Evolutionary conservation across 257 asterid species (phyloP).

Genomic region (Nemophila menziesii): DNA sequence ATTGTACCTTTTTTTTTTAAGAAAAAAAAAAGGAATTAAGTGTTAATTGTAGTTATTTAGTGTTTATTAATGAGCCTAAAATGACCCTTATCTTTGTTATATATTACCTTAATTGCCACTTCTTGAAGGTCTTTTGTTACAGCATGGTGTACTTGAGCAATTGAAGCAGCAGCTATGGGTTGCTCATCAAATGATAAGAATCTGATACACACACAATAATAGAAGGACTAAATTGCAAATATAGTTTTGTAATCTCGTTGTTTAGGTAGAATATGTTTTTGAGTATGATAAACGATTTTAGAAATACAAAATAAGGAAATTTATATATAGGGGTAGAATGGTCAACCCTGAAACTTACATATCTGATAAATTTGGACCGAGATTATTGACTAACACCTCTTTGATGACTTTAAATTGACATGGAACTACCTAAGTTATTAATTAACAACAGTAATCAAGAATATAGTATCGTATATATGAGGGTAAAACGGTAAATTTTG

Average conservation of each 20-base stretch:
- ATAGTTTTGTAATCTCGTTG: too few species aligned
- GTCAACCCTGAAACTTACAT: too few species aligned
- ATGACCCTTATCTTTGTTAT: too few species aligned
- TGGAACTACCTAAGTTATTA: constrained; percentile 65
- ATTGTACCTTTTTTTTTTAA: constrained; percentile 62
- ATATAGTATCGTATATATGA: neutral
- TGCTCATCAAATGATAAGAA: constrained; percentile 69
- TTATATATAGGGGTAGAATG: too few species aligned
- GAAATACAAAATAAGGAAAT: too few species aligned
- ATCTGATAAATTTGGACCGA: constrained; percentile 61
- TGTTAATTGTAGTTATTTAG: constrained; percentile 2
- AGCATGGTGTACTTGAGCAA: constrained; percentile 97
- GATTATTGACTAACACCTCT: constrained; percentile 42
- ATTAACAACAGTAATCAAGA: constrained; percentile 10
- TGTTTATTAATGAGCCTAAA: too few species aligned
- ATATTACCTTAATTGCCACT: constrained; percentile 86
- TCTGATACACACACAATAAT: constrained; percentile 32
- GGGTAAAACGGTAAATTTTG: neutral
- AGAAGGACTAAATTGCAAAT: neutral
- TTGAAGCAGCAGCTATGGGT: constrained; percentile 98
- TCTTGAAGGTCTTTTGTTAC: constrained; percentile 51
- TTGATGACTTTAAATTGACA: constrained; percentile 57
- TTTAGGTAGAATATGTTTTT: too few species aligned
- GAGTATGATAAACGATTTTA: too few species aligned
- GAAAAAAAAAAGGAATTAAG: constrained; percentile 10